Evolutionary conservation across 768 basidiomycete species (phyloP), one percentile per base, ranked within the genome.

Genomic region (Porphyrellus cyaneotinctus): DNA sequence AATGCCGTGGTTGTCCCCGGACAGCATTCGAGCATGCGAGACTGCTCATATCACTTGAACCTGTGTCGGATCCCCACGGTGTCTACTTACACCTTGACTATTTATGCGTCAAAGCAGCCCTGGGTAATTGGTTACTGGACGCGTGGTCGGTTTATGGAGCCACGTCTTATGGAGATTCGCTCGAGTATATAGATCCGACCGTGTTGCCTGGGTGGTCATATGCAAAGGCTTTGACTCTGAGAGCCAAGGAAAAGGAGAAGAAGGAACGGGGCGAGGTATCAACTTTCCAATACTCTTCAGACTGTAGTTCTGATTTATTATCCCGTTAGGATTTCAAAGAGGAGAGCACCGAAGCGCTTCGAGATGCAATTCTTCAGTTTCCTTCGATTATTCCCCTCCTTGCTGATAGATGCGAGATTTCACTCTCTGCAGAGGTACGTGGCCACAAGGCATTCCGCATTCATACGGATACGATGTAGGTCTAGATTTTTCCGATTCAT

Each of bases 1-100:
- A 89, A 52, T 82, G 91, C 17, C 75, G 95, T 36, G 97, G 95
- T 0, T 91, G 91, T 60, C 81, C 86, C 48, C 81, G 92, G 17
- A 93, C 95, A 0, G 83, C 92, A 0, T 95, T 97, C 68, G 93
- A 97, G 64, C 94, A 93, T 61, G 84, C 91, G 0, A 81, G 88
- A n/a, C 77, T 97, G 2, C 73, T 97, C 47, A 85, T 88, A 53
- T 82, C 85, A 10, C 77, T 98, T 1, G 93, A 97, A 64, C 91
- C 95, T 0, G 80, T 80, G 72, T 76, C 75, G n/a, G 94, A 95
- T 61, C 95, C 95, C 0, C 94, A 97, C 61, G 94, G 92, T 2
- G 80, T 86, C 2, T 71, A 87, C 2, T 73, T 94, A 13, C 87
- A 91, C 62, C 76, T 98, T 2, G 94, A 99, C 59, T 88, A 85